Base-by-base conservation (phyloP, 371 early-diverging fungal species). In the Apophysomyces trapeziformis region DNA sequence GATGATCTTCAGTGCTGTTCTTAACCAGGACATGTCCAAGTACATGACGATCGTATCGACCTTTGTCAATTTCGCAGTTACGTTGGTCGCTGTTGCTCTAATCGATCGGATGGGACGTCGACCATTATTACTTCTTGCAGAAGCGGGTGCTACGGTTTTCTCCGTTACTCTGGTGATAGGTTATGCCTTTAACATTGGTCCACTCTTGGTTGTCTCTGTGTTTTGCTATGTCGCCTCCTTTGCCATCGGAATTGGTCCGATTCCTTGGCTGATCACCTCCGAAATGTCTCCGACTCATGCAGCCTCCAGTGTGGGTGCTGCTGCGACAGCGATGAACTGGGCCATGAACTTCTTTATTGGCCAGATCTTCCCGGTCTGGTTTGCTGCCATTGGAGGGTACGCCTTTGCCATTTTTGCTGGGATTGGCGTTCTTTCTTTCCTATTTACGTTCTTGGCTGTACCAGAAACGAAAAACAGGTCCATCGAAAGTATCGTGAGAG, bases 221-320 rank as follows among this genome's bases (percentile, higher is more conserved):
- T 87, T 92, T 70, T 50, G 89, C 18, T 95, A 92, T 77, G 88
- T 92, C 9, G 88, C 89, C 12, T 82, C 85, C 47, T 96, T 92
- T 75, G 92, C 92, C 50, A 74, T 96, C 39, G 98, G 94, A 6
- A 74, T 96, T 21, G 93, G 94, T 35, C 89, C 90, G 0, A 89
- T 94, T 46, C 92, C 94, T 8, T 95, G 94, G 91, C 70, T 92
- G 67, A 72, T 92, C 36, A 85, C 87, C 5, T 85, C 90, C 5
- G 92, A 93, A 67, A 71, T 93, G 66, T 78, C 89, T 45, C 89
- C 92, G 0, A 85, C 85, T 0, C 84, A 87, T 35, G 73, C 88
- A 6, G 85, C 85, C 13, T 84, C 88, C 4, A 76, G 84, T 36
- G 75, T 79, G 18, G 78, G 75, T 62, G 74, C 76, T 39, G 66